phyloP scores from a whole-genome alignment of 495 filamentous ascomycete species.

The Delitschia confertaspora region DNA sequence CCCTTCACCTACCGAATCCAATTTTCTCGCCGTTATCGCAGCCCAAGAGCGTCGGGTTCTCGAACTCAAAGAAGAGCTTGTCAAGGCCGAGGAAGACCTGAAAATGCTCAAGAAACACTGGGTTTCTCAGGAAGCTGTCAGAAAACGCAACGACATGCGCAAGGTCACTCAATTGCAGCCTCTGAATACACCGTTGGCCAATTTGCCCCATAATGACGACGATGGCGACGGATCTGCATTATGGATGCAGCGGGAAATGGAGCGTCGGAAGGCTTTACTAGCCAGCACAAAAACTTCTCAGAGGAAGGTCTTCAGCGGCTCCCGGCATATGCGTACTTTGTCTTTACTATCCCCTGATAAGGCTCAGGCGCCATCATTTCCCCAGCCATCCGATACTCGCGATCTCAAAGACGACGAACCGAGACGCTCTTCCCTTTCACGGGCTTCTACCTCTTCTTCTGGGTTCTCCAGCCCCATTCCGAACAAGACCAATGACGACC shows the following conservation, averaged over 20 bases:
- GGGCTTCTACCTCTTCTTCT: constrained; percentile 29
- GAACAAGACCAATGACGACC: constrained; percentile 22
- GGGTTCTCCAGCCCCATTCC: constrained; percentile 26
- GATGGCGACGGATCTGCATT: constrained; percentile 32
- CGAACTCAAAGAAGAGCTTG: constrained; percentile 81
- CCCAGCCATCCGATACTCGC: constrained; percentile 29
- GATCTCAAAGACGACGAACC: constrained; percentile 33
- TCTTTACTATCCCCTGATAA: constrained; percentile 71
- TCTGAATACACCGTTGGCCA: constrained; percentile 36
- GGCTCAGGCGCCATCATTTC: constrained; percentile 36
- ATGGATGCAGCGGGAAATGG: constrained; percentile 46
- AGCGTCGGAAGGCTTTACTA: constrained; percentile 52
- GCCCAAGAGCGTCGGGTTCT: constrained; percentile 88
- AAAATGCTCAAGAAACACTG: constrained; percentile 71
- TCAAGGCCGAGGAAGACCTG: constrained; percentile 70
- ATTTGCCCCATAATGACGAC: constrained; percentile 22
- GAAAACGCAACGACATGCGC: constrained; percentile 59
- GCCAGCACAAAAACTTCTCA: constrained; percentile 34
- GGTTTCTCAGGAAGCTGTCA: constrained; percentile 66
- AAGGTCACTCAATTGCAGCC: constrained; percentile 50
- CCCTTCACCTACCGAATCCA: constrained; percentile 55
- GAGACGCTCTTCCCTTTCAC: constrained; percentile 12
- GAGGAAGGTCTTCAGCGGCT: constrained; percentile 59
- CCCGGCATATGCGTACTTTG: constrained; percentile 66
- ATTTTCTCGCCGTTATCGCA: constrained; percentile 78